Conservation (phyloP, 495 filamentous ascomycete species). For the Darksidea phi region DNA sequence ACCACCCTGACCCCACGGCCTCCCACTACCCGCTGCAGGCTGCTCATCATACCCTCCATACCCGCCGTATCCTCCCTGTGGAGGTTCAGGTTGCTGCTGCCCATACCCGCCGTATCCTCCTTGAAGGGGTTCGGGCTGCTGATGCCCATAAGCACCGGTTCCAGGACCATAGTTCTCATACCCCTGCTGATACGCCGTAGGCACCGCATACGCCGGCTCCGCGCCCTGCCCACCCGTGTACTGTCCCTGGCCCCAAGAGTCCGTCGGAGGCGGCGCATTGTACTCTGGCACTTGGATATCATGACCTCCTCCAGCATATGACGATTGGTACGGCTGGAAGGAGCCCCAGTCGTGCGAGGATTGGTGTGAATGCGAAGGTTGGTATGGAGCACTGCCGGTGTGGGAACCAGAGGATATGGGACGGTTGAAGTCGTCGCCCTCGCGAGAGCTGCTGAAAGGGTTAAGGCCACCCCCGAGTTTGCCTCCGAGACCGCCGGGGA, state of each 20-base stretch:
- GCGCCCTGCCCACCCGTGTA: slow-evolving; percentile 24
- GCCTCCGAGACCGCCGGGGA: slow-evolving; percentile 20
- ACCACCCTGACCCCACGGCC: neutral
- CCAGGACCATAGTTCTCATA: slow-evolving; percentile 35
- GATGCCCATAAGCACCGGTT: neutral
- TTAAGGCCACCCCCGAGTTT: slow-evolving; percentile 14
- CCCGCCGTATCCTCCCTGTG: slow-evolving; percentile 19
- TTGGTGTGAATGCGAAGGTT: slow-evolving; percentile 7
- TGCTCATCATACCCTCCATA: slow-evolving; percentile 8
- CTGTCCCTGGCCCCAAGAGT: slow-evolving; percentile 28
- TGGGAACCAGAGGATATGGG: neutral
- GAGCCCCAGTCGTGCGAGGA: slow-evolving; percentile 14
- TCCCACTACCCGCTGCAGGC: neutral
- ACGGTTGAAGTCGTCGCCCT: slow-evolving; percentile 10
- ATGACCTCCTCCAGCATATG: slow-evolving; percentile 20
- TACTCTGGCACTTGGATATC: slow-evolving; percentile 9
- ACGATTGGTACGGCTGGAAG: slow-evolving; percentile 33
- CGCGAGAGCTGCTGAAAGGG: neutral
- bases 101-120: slow-evolving; percentile 12
- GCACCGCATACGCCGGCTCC: slow-evolving; percentile 36
- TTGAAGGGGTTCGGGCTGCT: slow-evolving; percentile 7
- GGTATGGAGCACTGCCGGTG: slow-evolving; percentile 2
- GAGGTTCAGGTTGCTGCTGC: slow-evolving; percentile 5
- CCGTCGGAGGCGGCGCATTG: slow-evolving; percentile 7
- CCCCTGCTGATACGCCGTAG: slow-evolving; percentile 44